A percentile compares a stretch with the other conserved stretches of the same genome.
Conservation (phyloP, 768 basidiomycete genomes). For the Sporobolomyces roseus region DNA sequence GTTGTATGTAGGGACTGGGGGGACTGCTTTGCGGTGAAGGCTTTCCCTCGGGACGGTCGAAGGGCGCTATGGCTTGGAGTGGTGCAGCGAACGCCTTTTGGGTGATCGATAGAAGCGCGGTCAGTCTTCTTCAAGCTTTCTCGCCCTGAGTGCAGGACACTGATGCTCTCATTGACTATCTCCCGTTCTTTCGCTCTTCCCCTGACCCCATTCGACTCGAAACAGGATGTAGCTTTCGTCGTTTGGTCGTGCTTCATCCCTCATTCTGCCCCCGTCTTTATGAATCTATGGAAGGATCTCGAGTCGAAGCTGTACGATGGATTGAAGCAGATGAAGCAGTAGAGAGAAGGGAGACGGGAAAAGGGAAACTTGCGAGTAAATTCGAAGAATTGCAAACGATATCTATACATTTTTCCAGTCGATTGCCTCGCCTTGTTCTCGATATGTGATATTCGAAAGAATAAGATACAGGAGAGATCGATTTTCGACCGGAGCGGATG, state of each 20-base stretch:
- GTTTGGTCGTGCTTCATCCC: slow-evolving; percentile 16
- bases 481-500: too few species aligned
- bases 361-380: background rate
- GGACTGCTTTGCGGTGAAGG: slow-evolving; percentile 9
- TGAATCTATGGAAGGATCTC: slow-evolving; percentile 14
- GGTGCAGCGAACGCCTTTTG: slow-evolving; percentile 32
- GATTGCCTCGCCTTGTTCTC: too few species aligned
- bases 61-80: slow-evolving; percentile 17
- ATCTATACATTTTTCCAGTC: too few species aligned
- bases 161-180: background rate
- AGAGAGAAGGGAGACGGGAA: background rate
- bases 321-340: background rate
- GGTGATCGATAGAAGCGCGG: slow-evolving; percentile 23
- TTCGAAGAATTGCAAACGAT: too few species aligned
- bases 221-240: slow-evolving; percentile 27
- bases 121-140: background rate
- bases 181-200: background rate
- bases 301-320: slow-evolving; percentile 21
- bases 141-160: background rate
- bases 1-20: background rate
- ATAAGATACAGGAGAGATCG: too few species aligned
- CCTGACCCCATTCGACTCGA: background rate
- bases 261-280: background rate
- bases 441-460: too few species aligned
- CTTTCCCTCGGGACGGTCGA: slow-evolving; percentile 2